Evolutionary conservation across 2,329 filamentous ascomycete species (phyloP), one percentile per base, ranked within the genome.

Genomic region (Penicillium glabrum): DNA sequence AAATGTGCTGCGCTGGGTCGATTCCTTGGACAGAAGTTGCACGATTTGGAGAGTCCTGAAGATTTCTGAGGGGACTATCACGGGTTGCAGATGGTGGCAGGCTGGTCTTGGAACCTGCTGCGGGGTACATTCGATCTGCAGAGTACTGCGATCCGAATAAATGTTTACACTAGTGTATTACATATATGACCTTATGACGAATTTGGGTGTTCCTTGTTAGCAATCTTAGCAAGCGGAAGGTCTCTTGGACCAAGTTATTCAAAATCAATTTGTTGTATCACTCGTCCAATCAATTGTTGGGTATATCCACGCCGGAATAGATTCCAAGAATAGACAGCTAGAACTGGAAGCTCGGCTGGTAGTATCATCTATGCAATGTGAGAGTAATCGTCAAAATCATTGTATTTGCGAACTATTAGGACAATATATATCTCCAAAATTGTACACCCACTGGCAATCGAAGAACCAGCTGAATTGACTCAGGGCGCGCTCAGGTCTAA

Each of bases 1-100:
- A 77, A 77, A 58, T 77, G 73, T 23, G 75, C 74, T 2, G 75
- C 75, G 5, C 54, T 77, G 43, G 75, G 72, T 7, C 67, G 69
- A 11, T 77, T 77, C 50, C 64, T 77, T 13, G 66, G 73, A 11
- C 71, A 75, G 51, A 77, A 77, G 50, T 47, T 77, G 24, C 61
- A 69, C 48, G 75, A 77, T 57, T 60, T 77, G 21, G 74, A 75
- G 57, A 75, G 72, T 45, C 75, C 75, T 0, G 75, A 77, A 35
- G 75, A 77, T 58, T 77, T 77, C 51, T 77, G 5, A 41, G 19
- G 5, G 13, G 19, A 21, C 5, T 29, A 46, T 47, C n/a, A 4
- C 8, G 4, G 27, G 19, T 47, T 47, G 27, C 45, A 14, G 27
- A 19, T 47, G 16, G 5, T 29, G 27, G n/a, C n/a, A 47, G 26